Base-by-base conservation (phyloP, 1,139 yeast genomes). In the Candida albicans region DNA sequence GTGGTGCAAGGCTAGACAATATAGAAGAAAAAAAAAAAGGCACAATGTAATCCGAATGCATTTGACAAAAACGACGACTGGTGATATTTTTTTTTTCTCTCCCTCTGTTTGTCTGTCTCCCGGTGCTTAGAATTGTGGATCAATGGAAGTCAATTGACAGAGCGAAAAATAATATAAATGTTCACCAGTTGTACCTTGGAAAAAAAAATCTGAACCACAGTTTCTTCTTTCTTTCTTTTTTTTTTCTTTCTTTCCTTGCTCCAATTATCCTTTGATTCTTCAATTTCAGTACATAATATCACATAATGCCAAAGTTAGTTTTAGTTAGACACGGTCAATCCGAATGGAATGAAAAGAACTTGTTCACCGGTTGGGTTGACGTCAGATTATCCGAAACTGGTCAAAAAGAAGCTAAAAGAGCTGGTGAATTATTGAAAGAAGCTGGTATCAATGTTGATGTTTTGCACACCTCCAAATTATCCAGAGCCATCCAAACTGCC, bases 361-460 rank as follows among this genome's bases (percentile, higher is more conserved):
- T 91, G 61, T 93, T 93, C 84, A 91, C 98, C 69, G 99, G 99
- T 65, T 93, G 99, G 99, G 97, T 91, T 54, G 98, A 91, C 70
- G 95, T 89, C 56, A 79, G 81, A 67, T 82, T 93, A 68, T 83
- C 95, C 46, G 91, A 79, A 51, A 72, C 79, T 58, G 98, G 98
- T 71, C 81, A 79, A 68, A 78, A 84, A 68, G 98, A 93, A 77
- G 98, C 98, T 58, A 76, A 77, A 59, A 84, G 87, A 69, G 99
- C 97, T 56, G 99, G 98, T 71, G 91, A 83, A 67, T 79, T 93
- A 66, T 77, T 93, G 67, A 86, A 84, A 72, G 96, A 89, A 70
- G 85, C 93, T 54, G 87, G 86, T 53, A 79, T 89, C 61, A 71
- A 79, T 64, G 96, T 95, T 62, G 97, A 89, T 62, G 74, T 91